phyloP scores from a whole-genome alignment of 257 asterid genomes.

The Rauvolfia tetraphylla region DNA sequence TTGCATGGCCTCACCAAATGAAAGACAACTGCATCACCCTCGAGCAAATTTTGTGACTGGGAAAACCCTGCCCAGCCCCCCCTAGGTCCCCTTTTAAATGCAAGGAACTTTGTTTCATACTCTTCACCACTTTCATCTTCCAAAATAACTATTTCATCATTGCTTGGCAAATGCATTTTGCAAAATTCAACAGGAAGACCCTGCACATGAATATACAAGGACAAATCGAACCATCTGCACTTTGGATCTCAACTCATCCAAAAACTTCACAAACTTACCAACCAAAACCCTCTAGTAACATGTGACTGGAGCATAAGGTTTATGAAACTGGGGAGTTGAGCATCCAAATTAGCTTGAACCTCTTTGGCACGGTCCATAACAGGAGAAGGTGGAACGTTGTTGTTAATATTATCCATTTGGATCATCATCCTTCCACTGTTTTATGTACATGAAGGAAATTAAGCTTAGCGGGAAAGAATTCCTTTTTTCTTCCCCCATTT shows the following conservation, averaged over 20 bases:
- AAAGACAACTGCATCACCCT: constrained; percentile 60
- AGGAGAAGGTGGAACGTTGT: neutral
- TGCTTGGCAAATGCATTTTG: constrained; percentile 46
- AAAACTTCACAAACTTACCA: constrained; percentile 39
- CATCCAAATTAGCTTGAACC: constrained; percentile 33
- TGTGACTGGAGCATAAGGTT: constrained; percentile 58
- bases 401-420: neutral
- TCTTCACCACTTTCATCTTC: constrained; percentile 47
- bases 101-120: constrained; percentile 43
- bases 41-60: constrained; percentile 47
- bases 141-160: constrained; percentile 34
- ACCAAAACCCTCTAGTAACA: constrained; percentile 52
- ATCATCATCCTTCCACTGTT: neutral
- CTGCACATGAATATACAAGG: constrained; percentile 24
- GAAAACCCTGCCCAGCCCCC: constrained; percentile 79
- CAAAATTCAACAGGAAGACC: constrained; percentile 64
- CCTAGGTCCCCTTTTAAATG: constrained; percentile 49
- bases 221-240: constrained; percentile 63
- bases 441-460: neutral
- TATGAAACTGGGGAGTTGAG: constrained; percentile 44
- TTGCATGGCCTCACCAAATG: constrained; percentile 39
- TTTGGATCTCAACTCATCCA: constrained; percentile 46
- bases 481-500: neutral
- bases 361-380: constrained; percentile 26
- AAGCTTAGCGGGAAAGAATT: neutral